phyloP scores from a whole-genome alignment of 163 green algal species.

The Scenedesmus sp. region DNA sequence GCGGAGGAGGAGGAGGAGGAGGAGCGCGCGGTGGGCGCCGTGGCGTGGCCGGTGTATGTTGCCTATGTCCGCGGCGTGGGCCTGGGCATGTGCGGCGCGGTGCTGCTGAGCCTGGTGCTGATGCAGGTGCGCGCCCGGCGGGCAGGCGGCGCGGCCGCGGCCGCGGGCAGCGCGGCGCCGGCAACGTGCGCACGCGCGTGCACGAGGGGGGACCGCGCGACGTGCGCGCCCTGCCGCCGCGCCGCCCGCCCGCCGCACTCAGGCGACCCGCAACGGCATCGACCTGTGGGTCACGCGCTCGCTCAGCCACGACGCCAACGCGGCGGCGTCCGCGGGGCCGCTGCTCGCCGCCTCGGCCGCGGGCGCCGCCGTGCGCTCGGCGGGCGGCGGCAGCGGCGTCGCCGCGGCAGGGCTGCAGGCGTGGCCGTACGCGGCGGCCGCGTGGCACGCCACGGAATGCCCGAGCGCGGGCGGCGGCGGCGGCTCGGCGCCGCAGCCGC shows the following conservation, averaged over 20 bases:
- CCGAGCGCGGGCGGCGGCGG: neutral
- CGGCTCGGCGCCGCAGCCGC: neutral
- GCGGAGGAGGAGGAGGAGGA: conserved; percentile 36
- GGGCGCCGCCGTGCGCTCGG: no score
- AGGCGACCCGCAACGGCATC: conserved; percentile 73
- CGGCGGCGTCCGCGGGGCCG: no score
- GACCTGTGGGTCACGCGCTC: conserved; percentile 84
- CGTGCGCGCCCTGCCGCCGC: no score
- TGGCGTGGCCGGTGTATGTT: conserved; percentile 60
- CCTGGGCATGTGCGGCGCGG: conserved; percentile 41
- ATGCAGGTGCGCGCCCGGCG: conserved; percentile 83
- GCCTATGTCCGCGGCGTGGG: conserved; percentile 63
- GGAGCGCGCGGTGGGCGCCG: conserved; percentile 52
- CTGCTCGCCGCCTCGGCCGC: no score
- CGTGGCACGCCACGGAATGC: no score
- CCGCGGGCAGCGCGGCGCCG: no score
- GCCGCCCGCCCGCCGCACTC: no score
- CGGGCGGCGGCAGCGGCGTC: no score
- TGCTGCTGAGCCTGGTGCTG: conserved; percentile 64
- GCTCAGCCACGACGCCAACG: conserved; percentile 47
- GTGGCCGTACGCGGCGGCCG: no score
- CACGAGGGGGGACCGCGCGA: no score
- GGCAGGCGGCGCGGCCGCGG: no score
- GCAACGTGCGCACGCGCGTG: no score
- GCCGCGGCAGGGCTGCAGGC: neutral